Base-by-base conservation (phyloP, 345 rosid genomes). In the Raphanus sativus region DNA sequence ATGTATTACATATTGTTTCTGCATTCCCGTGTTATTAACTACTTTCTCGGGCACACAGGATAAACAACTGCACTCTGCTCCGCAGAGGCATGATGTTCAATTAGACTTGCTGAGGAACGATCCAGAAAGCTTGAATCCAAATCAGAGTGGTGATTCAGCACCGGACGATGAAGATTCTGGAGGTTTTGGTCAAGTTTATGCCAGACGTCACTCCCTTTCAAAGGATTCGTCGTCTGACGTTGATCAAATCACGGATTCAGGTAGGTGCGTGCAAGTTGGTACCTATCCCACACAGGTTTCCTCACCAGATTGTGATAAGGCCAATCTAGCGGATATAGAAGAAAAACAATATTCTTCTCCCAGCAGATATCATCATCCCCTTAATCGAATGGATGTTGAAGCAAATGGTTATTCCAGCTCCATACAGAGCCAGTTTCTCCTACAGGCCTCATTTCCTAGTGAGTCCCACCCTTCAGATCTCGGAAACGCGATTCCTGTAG, bases 221-320 rank as follows among this genome's bases (percentile, higher is more conserved):
- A 64, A 54, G 62, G 71, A 79, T 63, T 68, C 75, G 28, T 55
- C 66, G 2, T 54, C 75, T 62, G 29, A 55, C 12, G 61, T 38
- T 55, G 67, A 79, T 66, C 75, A 79, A 63, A 79, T 73, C 61
- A 32, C 32, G 74, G 82, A 63, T 40, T 74, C 82, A 40, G 78
- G 50, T 70, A 72, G 61, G 63, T 65, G 80, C 73, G 45, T 75
- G 73, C 73, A 64, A 65, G 73, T 48, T 70, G 69, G 72, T 75
- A 83, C 78, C 70, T 77, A 88, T 40, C 69, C 82, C 17, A 82
- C 77, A 76, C 89, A 79, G 67, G 69, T 73, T 69, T 62, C 60
- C 32, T 83, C 80, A 34, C 73, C 80, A 45, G 74, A 75, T 70
- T 65, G 80, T 80, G 80, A 26, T 50, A 75, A 66, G 58, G 40